Base-by-base conservation (phyloP, 192 early-diverging fungal genomes). In the Backusella parvicylindrica region DNA sequence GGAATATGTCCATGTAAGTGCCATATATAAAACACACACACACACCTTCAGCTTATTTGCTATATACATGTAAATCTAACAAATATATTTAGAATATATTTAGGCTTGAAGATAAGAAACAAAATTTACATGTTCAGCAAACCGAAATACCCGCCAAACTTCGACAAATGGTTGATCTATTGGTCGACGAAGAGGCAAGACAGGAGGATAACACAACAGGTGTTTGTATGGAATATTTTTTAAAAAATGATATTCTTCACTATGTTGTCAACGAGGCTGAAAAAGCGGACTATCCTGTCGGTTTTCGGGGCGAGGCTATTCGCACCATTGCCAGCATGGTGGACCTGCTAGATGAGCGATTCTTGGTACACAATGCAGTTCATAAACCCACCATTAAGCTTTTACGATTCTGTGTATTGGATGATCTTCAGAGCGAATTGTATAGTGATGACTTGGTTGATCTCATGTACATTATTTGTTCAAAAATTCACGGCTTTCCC, bases 281-380 rank as follows among this genome's bases (percentile, higher is more conserved):
- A 72, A 80, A 80, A 31, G 76, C 75, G 1, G 97, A 98, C 80
- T 83, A 86, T 67, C 96, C 96, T 16, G 70, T 82, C 6, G 95
- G 95, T 40, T 91, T 95, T 70, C 86, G 95, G 70, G 89, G 91
- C 31, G 91, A 93, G 72, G 88, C 93, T 23, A 93, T 95, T 70
- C 86, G 90, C 7, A 94, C 92, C 64, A 77, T 97, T 38, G 89
- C 92, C 16, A 84, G 83, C 38, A 90, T 98, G 84, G 90, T 98
- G 63, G 90, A 92, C 73, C 79, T 98, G 43, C 82, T 96, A 12
- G 95, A 97, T 71, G 92, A 94, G 74, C 90, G 93, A 50, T 94
- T 97, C 78, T 84, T 98, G 33, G 93, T 96, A 23, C 96, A 98
- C 73, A 92, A 92, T 69, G 90, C 94, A 16, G 89, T 98, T 23